phyloP scores from a whole-genome alignment of 1,284 basidiomycete species.

The Takashimella koratensis region DNA sequence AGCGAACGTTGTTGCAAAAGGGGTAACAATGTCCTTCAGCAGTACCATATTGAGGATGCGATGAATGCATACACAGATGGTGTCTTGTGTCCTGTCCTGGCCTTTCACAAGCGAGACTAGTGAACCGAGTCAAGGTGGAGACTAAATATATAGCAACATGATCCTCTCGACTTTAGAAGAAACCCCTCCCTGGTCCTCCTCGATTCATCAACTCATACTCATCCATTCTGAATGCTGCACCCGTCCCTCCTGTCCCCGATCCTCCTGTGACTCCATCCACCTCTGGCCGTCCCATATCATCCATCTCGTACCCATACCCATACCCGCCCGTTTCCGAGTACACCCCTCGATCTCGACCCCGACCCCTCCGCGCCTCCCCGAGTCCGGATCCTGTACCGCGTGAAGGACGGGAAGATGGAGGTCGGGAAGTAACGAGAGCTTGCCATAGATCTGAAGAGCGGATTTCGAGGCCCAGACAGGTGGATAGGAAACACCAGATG shows the following conservation, averaged over 20 bases:
- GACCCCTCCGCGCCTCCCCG: background rate
- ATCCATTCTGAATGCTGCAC: conserved; percentile 2
- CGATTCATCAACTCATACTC: conserved; percentile 29
- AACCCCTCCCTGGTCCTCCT: conserved; percentile 6
- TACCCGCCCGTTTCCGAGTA: background rate
- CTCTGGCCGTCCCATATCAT: conserved; percentile 8
- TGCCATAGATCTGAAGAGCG: conserved; percentile 37
- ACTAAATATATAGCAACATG: too few relatives aligned
- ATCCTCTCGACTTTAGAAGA: too few relatives aligned
- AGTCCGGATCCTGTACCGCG: conserved; percentile 5
- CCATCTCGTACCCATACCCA: conserved; percentile 23
- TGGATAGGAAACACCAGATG: conserved; percentile 46
- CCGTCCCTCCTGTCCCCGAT: conserved; percentile 10
- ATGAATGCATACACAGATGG: too few relatives aligned
- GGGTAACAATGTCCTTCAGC: too few relatives aligned
- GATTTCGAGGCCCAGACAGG: conserved; percentile 39
- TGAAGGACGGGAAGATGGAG: background rate
- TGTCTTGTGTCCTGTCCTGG: too few relatives aligned
- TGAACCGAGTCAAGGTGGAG: too few relatives aligned
- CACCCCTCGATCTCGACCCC: too few relatives aligned
- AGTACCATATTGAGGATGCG: too few relatives aligned
- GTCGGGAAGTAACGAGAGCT: conserved; percentile 19
- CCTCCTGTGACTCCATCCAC: conserved; percentile 8
- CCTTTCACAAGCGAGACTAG: too few relatives aligned
- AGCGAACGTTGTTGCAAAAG: too few relatives aligned